Evolutionary conservation across 1,284 basidiomycete species (phyloP).

Genomic region (Leccinum huronense): DNA sequence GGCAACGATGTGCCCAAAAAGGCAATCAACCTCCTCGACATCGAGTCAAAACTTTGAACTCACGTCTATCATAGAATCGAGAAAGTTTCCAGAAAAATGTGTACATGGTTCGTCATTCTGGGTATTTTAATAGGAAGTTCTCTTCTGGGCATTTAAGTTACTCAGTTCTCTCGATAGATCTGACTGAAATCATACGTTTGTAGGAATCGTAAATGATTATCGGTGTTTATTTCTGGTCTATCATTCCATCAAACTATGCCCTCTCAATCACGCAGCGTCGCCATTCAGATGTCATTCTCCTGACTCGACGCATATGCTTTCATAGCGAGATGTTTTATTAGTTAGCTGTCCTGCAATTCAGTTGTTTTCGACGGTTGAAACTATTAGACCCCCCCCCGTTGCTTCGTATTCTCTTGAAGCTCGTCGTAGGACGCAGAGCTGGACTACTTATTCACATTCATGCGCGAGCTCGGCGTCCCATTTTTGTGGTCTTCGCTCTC

Average conservation of each 20-base stretch:
- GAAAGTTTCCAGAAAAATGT: constrained; percentile 56
- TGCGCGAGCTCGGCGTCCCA: constrained; percentile 72
- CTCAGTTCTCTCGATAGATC: constrained; percentile 45
- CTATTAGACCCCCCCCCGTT: constrained; percentile 76
- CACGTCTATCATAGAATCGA: constrained; percentile 72
- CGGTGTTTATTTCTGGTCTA: constrained; percentile 83
- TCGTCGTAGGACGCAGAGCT: constrained; percentile 79
- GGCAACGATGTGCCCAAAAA: constrained; percentile 23
- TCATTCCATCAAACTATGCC: constrained; percentile 83
- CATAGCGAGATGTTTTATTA: constrained; percentile 93
- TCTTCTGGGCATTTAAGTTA: background rate
- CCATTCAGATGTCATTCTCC: constrained; percentile 32
- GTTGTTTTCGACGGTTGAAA: constrained; percentile 71
- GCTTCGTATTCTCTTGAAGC: constrained; percentile 66
- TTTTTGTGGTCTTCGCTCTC: constrained; percentile 18
- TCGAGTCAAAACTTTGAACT: constrained; percentile 79
- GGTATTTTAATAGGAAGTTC: background rate
- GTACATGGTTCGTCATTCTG: constrained; percentile 60
- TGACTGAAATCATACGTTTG: constrained; percentile 86
- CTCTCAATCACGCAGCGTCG: constrained; percentile 82
- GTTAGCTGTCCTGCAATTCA: constrained; percentile 89
- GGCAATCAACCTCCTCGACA: constrained; percentile 47
- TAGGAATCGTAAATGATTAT: constrained; percentile 86
- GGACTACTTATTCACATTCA: constrained; percentile 80
- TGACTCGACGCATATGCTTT: background rate